phyloP scores from a whole-genome alignment of 2,329 filamentous ascomycete genomes.

The Tolypocladium ophioglossoides region DNA sequence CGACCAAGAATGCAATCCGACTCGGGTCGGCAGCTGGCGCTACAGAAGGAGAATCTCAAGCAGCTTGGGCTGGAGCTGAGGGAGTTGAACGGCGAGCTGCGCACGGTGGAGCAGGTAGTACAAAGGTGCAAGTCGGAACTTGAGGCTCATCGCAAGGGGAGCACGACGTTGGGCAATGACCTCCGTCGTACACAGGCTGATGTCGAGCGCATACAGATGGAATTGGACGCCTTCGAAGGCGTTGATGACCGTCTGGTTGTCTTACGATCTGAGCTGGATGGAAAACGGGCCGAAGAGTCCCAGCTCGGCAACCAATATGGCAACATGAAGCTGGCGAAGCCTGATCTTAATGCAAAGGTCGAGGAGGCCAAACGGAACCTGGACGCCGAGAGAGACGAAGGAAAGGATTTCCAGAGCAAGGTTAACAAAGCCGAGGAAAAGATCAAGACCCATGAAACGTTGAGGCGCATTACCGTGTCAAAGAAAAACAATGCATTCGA shows the following conservation, averaged over 20 bases:
- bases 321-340: conserved; percentile 36
- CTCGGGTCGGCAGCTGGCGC: conserved; percentile 51
- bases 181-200: conserved; percentile 51
- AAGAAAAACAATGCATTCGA: conserved; percentile 54
- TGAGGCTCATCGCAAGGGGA: conserved; percentile 29
- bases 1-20: conserved; percentile 72
- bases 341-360: conserved; percentile 32
- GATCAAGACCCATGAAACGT: conserved; percentile 33
- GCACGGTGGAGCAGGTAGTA: conserved; percentile 34
- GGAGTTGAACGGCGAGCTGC: conserved; percentile 37
- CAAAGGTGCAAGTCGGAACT: conserved; percentile 36
- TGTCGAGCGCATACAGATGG: conserved; percentile 38
- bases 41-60: conserved; percentile 37
- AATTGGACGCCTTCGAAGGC: conserved; percentile 56
- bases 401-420: conserved; percentile 30
- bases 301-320: conserved; percentile 46
- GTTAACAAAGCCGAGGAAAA: conserved; percentile 47
- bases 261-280: conserved; percentile 46
- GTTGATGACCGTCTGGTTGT: conserved; percentile 55
- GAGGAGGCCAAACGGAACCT: conserved; percentile 28
- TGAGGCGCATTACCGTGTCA: conserved; percentile 41
- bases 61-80: conserved; percentile 45
- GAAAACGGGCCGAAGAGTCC: conserved; percentile 36
- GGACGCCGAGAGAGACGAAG: conserved; percentile 21
- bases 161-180: conserved; percentile 35